Evolutionary conservation across 2,329 filamentous ascomycete species (phyloP), one percentile per base, ranked within the genome.

Genomic region (Fusarium sublunatum): DNA sequence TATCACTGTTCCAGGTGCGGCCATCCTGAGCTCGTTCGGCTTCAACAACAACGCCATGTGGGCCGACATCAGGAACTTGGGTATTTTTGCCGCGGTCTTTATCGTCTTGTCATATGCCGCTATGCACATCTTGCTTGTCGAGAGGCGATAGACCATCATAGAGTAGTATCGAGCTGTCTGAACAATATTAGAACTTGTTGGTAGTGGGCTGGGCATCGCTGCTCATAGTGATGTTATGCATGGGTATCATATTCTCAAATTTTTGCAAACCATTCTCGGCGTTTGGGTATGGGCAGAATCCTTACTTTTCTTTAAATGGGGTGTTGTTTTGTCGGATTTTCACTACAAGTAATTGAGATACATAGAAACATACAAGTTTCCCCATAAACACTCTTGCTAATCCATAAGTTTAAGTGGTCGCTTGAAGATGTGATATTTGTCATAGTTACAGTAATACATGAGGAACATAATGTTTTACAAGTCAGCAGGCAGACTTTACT

Each of bases 1-100:
- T 72, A 99, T 99, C 63, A 94, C 95, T 48, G 93, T 99, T 0
- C 95, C 95, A 0, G 95, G 95, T 31, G 93, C 94, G 1, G 92
- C 93, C 0, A 99, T 99, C 67, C 79, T 99, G 52, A 96, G 91
- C 76, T 92, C 91, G 0, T 99, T 99, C 75, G 95, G 95, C 1
- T 99, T 99, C 75, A 85, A 97, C 73, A 96, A 93, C 26, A 82
- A 88, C 58, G 92, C 92, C 0, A 83, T 97, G 53, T 97, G 93
- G 93, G 79, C 80, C 40, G 95, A 99, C 76, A 87, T 95, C 25
- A 81, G 90, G 47, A 93, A 92, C 42, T 79, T 99, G 12, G 92
- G 86, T 6, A 82, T 95, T 10, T 96, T 97, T 76, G 92, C 90
- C 2, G 89, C 85, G 1, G 84, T 86, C 1, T 99, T 98, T 73